Percentiles rank a stretch among this genome's conserved stretches.
phyloP scores from a whole-genome alignment of 148 eudicot genomes.

The Bassia scoparia region DNA sequence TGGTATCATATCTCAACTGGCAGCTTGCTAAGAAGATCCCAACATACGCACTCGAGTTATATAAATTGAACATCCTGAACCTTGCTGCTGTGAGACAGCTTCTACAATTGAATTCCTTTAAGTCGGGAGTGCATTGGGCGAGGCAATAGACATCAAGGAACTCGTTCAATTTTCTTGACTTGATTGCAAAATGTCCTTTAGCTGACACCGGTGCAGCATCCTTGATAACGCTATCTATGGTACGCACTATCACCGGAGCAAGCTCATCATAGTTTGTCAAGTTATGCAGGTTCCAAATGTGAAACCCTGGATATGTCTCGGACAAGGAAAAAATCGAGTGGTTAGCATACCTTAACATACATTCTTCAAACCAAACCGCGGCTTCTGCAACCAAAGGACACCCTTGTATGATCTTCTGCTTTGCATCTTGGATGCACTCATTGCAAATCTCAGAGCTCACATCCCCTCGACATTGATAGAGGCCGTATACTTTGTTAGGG shows the following conservation, averaged over 20 bases:
- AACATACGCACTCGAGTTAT: not conserved
- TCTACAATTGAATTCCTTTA: not conserved
- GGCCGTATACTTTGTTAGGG: conserved; percentile 16
- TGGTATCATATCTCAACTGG: conserved; percentile 19
- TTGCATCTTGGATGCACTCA: conserved; percentile 16
- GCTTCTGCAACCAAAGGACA: conserved; percentile 10
- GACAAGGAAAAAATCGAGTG: conserved; percentile 21
- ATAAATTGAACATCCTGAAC: not conserved
- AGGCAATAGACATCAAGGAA: conserved; percentile 10
- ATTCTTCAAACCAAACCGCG: conserved; percentile 16
- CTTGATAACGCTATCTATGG: not conserved
- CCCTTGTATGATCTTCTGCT: not conserved
- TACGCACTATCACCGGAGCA: not conserved
- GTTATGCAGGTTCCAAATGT: not conserved
- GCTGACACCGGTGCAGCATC: not conserved
- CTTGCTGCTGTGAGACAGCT: not conserved
- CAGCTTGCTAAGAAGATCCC: conserved; percentile 20
- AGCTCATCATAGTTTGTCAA: not conserved
- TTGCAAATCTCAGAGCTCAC: not conserved
- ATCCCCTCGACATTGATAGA: conserved; percentile 26
- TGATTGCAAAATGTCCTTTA: conserved; percentile 15
- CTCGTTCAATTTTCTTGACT: not conserved
- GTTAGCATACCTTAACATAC: conserved; percentile 28
- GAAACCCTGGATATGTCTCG: not conserved
- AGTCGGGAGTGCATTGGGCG: conserved; percentile 21